Evolutionary conservation across 306 rosid species (phyloP).

Genomic region (Potentilla sterilis): DNA sequence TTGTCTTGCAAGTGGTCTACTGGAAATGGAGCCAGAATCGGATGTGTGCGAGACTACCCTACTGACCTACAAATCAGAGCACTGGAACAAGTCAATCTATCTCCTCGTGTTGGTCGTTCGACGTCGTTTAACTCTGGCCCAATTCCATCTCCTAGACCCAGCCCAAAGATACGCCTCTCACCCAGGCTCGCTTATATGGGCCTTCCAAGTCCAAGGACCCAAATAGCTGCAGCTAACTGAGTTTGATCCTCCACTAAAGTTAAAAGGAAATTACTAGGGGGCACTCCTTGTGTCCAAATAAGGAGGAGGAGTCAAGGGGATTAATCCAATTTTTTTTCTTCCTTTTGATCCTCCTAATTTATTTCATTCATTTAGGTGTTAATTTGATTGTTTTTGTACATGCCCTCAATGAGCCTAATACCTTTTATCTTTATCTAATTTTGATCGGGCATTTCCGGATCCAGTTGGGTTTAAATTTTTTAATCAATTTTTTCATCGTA

Average conservation of each 20-base stretch:
- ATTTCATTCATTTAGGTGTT: conserved; percentile 3
- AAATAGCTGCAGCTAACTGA: conserved; percentile 37
- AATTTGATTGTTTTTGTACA: conserved; percentile 17
- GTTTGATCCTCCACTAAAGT: neutral
- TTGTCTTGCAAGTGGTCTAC: conserved; percentile 80
- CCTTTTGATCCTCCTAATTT: conserved; percentile 13
- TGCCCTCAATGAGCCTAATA: neutral
- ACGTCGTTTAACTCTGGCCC: conserved; percentile 48
- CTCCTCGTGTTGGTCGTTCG: conserved; percentile 53
- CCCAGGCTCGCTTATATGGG: conserved; percentile 75
- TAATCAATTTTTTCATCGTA: conserved; percentile 20
- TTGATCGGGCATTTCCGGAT: conserved; percentile 20
- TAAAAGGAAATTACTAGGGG: neutral
- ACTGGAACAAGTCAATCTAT: conserved; percentile 73
- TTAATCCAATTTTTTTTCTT: conserved; percentile 16
- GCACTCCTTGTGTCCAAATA: conserved; percentile 4
- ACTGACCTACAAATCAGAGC: conserved; percentile 65
- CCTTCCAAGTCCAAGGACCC: conserved; percentile 71
- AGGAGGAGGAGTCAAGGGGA: neutral
- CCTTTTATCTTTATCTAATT: neutral
- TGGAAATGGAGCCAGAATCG: conserved; percentile 82
- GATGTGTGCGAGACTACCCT: conserved; percentile 93
- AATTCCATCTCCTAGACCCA: conserved; percentile 92
- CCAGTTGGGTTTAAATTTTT: neutral
- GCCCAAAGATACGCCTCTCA: conserved; percentile 78